Conservation (phyloP, 306 rosid species). For the Fagus crenata region DNA sequence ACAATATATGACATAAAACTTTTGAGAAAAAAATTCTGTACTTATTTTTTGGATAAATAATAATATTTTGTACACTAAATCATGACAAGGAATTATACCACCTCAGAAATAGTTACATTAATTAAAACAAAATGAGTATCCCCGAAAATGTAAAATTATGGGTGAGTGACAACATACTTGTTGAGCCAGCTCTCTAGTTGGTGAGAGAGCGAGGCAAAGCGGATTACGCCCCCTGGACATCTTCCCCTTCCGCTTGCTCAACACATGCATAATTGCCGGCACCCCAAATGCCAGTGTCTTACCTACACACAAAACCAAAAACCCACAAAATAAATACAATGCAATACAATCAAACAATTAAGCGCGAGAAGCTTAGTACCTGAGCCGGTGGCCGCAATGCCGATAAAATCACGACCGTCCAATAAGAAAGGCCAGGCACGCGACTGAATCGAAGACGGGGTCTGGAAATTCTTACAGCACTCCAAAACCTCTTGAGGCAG, state of each 20-base stretch:
- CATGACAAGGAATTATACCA: neutral
- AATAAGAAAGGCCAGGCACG: slow-evolving; percentile 91
- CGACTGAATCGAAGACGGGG: slow-evolving; percentile 86
- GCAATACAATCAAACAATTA: slow-evolving; percentile 1
- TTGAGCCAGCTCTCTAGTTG: slow-evolving; percentile 95
- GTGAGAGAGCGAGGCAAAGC: slow-evolving; percentile 84
- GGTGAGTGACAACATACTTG: slow-evolving; percentile 58
- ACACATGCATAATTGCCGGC: slow-evolving; percentile 81
- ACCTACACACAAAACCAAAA: slow-evolving; percentile 43
- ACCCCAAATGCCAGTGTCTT: slow-evolving; percentile 93
- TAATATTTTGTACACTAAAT: neutral
- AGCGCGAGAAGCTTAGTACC: slow-evolving; percentile 36
- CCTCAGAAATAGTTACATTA: neutral
- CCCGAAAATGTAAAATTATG: neutral
- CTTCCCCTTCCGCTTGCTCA: slow-evolving; percentile 62
- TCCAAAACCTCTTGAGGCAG: slow-evolving; percentile 67
- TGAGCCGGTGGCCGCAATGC: slow-evolving; percentile 96
- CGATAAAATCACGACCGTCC: slow-evolving; percentile 87
- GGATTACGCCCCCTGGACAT: slow-evolving; percentile 66
- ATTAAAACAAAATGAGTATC: neutral
- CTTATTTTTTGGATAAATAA: too few relatives aligned
- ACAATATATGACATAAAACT: too few relatives aligned
- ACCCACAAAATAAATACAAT: slow-evolving; percentile 16
- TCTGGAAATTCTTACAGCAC: slow-evolving; percentile 78
- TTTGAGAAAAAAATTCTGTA: too few relatives aligned